Evolutionary conservation across 805 yeast genomes (phyloP).

Genomic region (Tetrapisispora iriomotensis): DNA sequence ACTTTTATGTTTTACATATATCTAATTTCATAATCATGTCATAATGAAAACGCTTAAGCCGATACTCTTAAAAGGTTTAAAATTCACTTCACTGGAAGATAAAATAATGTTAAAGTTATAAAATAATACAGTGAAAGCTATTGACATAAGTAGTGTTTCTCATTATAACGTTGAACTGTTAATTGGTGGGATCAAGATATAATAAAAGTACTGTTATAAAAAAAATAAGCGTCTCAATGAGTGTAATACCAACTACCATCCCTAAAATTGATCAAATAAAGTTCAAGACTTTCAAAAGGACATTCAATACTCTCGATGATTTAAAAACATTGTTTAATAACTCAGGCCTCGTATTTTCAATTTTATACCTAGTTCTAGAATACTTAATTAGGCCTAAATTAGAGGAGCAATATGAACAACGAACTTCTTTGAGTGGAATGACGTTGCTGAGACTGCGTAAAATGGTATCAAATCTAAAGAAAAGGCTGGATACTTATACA

Average conservation of each 20-base stretch:
- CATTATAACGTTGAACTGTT: no score
- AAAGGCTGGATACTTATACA: constrained; percentile 20
- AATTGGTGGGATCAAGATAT: no score
- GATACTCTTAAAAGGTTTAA: no score
- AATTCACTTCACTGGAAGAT: no score
- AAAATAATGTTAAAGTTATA: no score
- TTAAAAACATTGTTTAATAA: constrained; percentile 25
- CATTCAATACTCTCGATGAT: constrained; percentile 11
- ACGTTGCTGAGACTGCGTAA: constrained; percentile 26
- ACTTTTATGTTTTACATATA: no score
- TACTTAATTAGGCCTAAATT: constrained; percentile 34
- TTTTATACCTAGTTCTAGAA: constrained; percentile 14
- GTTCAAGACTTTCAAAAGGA: constrained; percentile 14
- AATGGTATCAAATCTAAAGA: constrained; percentile 17
- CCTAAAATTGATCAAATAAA: neutral
- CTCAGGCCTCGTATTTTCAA: constrained; percentile 19
- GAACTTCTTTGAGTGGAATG: constrained; percentile 27
- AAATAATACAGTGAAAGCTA: no score
- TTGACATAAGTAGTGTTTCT: no score
- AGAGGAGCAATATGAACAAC: constrained; percentile 31
- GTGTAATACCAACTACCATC: neutral
- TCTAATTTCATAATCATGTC: no score
- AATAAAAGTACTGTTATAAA: no score
- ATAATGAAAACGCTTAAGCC: no score
- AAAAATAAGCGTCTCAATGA: neutral